Evolutionary conservation across 2,329 filamentous ascomycete genomes (phyloP).

Genomic region (Chlorencoelia australis): DNA sequence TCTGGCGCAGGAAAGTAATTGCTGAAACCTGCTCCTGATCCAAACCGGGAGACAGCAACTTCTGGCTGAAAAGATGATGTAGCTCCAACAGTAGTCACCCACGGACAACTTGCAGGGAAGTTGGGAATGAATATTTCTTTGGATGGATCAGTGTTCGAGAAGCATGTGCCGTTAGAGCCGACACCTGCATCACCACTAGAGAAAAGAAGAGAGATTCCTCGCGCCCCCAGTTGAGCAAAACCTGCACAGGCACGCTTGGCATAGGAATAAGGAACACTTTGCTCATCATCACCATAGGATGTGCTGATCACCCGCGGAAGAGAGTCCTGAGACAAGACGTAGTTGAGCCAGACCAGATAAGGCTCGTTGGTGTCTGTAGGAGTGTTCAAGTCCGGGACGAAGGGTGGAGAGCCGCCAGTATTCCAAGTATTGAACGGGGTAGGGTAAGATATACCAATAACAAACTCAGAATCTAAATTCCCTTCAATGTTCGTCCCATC

Average conservation of each 20-base stretch:
- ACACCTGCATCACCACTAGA: slow-evolving; percentile 43
- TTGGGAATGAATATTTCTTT: slow-evolving; percentile 41
- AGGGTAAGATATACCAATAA: slow-evolving; percentile 43
- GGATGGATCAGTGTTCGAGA: slow-evolving; percentile 46
- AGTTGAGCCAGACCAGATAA: slow-evolving; percentile 43
- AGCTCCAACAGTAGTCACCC: slow-evolving; percentile 52
- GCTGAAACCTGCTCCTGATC: slow-evolving; percentile 40
- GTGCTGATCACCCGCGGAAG: slow-evolving; percentile 46
- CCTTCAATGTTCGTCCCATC: slow-evolving; percentile 32
- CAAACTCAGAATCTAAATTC: slow-evolving; percentile 46
- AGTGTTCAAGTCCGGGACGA: slow-evolving; percentile 33
- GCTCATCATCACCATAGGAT: slow-evolving; percentile 49
- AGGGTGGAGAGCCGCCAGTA: slow-evolving; percentile 45
- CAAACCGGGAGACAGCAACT: slow-evolving; percentile 16
- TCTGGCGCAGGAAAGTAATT: slow-evolving; percentile 38
- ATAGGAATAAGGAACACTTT: slow-evolving; percentile 41
- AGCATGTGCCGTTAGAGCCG: slow-evolving; percentile 33
- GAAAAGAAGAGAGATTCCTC: slow-evolving; percentile 41
- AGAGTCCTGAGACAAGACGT: slow-evolving; percentile 34
- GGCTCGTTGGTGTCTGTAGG: slow-evolving; percentile 41
- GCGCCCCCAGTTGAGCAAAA: slow-evolving; percentile 41
- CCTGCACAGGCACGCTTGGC: slow-evolving; percentile 42
- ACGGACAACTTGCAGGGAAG: slow-evolving; percentile 41
- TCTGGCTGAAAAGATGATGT: slow-evolving; percentile 27
- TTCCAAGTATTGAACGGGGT: slow-evolving; percentile 43